Percentiles rank a stretch among this genome's conserved stretches.
These are phyloP conservation scores for Kodamaea leandrae DNA, from an alignment of 805 yeast genomes.

Conservation along the genomic window DNA sequence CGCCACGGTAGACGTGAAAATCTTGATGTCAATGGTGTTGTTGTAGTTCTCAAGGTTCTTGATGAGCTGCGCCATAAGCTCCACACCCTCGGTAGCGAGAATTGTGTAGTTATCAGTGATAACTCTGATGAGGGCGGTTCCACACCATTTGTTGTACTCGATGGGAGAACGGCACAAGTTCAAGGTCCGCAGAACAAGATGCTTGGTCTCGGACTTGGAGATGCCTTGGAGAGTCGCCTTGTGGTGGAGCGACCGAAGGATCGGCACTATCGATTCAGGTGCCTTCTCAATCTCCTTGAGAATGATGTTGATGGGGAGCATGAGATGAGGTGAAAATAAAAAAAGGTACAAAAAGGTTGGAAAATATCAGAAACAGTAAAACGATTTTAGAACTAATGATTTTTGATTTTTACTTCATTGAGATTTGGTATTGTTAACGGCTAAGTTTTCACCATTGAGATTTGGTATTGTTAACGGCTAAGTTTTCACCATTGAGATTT, in stretches of 20 bases:
- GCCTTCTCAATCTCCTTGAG: conserved; percentile 4
- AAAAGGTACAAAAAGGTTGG: not conserved
- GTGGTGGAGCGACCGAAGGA: conserved; percentile 28
- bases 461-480: too few relatives aligned
- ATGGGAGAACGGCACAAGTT: conserved; percentile 46
- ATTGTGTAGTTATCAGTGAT: conserved; percentile 36
- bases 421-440: not conserved
- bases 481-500: too few relatives aligned
- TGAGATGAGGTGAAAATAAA: conserved; percentile 2
- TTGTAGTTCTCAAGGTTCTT: conserved; percentile 41
- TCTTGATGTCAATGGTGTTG: conserved; percentile 33
- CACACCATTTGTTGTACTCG: conserved; percentile 55
- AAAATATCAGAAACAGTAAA: too few relatives aligned
- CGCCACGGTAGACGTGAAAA: conserved; percentile 37
- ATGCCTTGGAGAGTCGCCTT: conserved; percentile 37
- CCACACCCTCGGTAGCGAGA: conserved; percentile 41
- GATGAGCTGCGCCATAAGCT: conserved; percentile 38
- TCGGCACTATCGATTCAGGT: conserved; percentile 25
- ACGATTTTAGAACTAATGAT: too few relatives aligned
- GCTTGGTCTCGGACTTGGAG: conserved; percentile 50
- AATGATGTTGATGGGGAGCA: conserved; percentile 7
- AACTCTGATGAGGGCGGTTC: conserved; percentile 51
- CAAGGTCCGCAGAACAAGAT: conserved; percentile 42
- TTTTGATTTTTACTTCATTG: too few relatives aligned
- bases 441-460: too few relatives aligned